phyloP scores from a whole-genome alignment of 2,329 filamentous ascomycete genomes.

The Cryphonectria carpinicola region DNA sequence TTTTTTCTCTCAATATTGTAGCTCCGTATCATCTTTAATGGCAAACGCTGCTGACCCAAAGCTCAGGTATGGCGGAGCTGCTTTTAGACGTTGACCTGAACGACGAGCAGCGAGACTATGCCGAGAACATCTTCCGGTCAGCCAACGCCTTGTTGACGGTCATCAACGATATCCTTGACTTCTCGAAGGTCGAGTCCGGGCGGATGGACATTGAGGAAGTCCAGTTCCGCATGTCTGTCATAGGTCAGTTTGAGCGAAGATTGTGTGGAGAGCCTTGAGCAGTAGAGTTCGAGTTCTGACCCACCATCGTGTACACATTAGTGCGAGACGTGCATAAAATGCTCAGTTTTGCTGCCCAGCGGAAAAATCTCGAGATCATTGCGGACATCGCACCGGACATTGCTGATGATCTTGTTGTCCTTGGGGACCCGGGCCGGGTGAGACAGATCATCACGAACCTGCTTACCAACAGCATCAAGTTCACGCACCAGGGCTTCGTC shows the following conservation, averaged over 20 bases:
- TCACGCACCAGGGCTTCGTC: constrained; percentile 70
- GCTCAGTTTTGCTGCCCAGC: constrained; percentile 81
- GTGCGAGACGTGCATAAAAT: constrained; percentile 83
- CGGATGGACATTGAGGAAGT: constrained; percentile 55
- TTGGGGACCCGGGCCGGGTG: constrained; percentile 69
- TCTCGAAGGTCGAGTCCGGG: constrained; percentile 65
- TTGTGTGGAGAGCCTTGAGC: background rate
- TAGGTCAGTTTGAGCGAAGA: constrained; percentile 14
- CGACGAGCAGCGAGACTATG: constrained; percentile 58
- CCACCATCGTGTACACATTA: constrained; percentile 52
- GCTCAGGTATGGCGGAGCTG: constrained; percentile 52
- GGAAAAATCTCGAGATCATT: constrained; percentile 75
- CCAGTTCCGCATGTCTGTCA: constrained; percentile 30
- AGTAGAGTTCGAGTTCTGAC: background rate
- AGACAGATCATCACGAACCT: constrained; percentile 67
- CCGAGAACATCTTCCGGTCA: constrained; percentile 62
- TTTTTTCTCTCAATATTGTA: too few species aligned
- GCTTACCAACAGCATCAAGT: constrained; percentile 65
- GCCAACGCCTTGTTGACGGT: constrained; percentile 61
- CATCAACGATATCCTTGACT: constrained; percentile 70
- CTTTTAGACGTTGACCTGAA: constrained; percentile 58
- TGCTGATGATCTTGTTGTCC: constrained; percentile 72
- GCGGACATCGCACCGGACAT: constrained; percentile 67
- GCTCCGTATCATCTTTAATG: too few species aligned
- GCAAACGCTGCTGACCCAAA: background rate